Percentiles rank a stretch among this genome's conserved stretches.
Conservation (phyloP, 345 rosid genomes). For the Euphorbia peplus region DNA sequence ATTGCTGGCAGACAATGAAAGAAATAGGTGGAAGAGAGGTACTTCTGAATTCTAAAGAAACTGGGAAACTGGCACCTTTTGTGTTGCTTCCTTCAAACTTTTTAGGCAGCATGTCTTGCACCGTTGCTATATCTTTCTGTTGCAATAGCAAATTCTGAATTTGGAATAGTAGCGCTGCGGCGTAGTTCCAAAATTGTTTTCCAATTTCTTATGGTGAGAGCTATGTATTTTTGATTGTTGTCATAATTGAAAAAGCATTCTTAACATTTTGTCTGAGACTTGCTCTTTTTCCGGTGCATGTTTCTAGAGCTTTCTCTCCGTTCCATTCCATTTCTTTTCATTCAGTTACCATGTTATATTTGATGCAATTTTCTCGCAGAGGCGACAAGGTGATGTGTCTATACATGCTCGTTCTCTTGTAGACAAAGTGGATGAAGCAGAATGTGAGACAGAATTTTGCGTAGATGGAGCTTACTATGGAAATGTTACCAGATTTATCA, state of each 20-base stretch:
- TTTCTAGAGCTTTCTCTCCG: neutral
- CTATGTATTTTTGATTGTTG: too few species aligned
- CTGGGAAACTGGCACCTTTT: neutral
- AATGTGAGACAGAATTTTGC: slow-evolving; percentile 26
- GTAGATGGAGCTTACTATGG: slow-evolving; percentile 23
- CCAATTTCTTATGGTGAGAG: neutral
- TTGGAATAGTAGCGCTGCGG: neutral
- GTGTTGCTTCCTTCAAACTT: slow-evolving; percentile 5
- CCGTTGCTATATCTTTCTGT: neutral
- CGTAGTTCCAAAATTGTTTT: neutral
- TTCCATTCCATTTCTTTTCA: neutral
- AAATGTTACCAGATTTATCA: slow-evolving; percentile 33
- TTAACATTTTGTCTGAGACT: neutral
- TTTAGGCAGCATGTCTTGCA: neutral
- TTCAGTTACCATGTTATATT: neutral
- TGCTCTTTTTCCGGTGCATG: neutral
- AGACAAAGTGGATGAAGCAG: slow-evolving; percentile 11
- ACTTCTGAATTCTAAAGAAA: neutral
- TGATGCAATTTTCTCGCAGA: slow-evolving; percentile 13
- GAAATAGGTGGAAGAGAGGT: slow-evolving; percentile 31
- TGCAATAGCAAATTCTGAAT: slow-evolving; percentile 1
- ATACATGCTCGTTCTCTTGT: neutral
- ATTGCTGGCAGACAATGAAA: slow-evolving; percentile 31
- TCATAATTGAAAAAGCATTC: neutral
- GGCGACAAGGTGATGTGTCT: slow-evolving; percentile 24